Conservation (phyloP, 257 asterid genomes). For the Primulina huaijiensis region DNA sequence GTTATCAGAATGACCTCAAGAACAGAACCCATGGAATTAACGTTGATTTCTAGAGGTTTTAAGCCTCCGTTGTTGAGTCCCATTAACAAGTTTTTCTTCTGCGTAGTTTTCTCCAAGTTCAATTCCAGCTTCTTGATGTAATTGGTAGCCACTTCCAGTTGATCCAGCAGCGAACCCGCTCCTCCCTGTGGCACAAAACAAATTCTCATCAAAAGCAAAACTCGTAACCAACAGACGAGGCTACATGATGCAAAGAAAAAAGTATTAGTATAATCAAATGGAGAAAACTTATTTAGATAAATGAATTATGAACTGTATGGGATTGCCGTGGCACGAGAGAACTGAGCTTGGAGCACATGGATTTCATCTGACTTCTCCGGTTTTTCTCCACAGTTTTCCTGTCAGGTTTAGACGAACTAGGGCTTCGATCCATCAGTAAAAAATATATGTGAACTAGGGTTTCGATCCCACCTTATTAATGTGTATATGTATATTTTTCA, state of each 20-base stretch:
- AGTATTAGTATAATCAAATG: no score
- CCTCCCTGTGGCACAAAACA: background rate
- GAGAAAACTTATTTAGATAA: no score
- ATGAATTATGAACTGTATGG: background rate
- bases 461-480: background rate
- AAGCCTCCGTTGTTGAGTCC: background rate
- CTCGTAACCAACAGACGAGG: background rate
- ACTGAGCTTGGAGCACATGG: background rate
- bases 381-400: background rate
- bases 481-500: background rate
- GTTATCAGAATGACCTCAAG: background rate
- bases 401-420: background rate
- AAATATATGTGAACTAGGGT: background rate
- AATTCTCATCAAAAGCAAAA: background rate
- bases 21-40: background rate
- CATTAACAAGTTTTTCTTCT: background rate
- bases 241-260: background rate
- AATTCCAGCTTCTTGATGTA: background rate
- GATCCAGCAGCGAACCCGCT: background rate
- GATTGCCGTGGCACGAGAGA: background rate
- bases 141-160: background rate
- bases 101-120: background rate
- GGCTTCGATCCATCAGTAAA: background rate
- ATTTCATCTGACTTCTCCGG: background rate
- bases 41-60: background rate